Percentiles rank a stretch among this genome's conserved stretches.
These are phyloP conservation scores for Pelargonium cotyledonis DNA, from an alignment of 441 rosid species.

Conservation along the genomic window DNA sequence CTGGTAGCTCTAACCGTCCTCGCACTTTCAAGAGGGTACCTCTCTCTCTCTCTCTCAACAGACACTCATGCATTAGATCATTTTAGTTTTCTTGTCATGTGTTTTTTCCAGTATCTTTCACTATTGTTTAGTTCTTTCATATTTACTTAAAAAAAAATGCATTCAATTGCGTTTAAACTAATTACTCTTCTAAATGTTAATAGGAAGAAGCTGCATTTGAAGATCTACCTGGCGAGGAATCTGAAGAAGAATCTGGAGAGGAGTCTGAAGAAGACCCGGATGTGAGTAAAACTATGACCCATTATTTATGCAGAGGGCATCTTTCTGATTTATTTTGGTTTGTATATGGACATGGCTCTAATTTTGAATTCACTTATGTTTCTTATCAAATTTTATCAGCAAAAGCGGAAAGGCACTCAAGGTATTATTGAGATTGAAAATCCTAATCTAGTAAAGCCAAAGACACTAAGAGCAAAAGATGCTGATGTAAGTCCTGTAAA, in stretches of 20 bases:
- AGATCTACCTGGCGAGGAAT: slow-evolving; percentile 32
- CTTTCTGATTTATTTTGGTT: background rate
- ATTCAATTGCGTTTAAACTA: background rate
- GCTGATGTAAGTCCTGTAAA: slow-evolving; percentile 56
- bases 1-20: slow-evolving; percentile 87
- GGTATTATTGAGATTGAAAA: slow-evolving; percentile 77
- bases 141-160: background rate
- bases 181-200: slow-evolving; percentile 9
- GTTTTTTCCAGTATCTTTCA: background rate
- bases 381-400: slow-evolving; percentile 24
- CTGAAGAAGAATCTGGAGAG: slow-evolving; percentile 50
- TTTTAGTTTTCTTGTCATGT: background rate
- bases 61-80: background rate
- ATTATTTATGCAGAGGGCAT: background rate
- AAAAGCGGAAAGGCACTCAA: slow-evolving; percentile 75
- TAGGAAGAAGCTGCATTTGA: slow-evolving; percentile 62
- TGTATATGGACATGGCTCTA: background rate
- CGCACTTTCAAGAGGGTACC: slow-evolving; percentile 66
- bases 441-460: slow-evolving; percentile 69
- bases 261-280: slow-evolving; percentile 42
- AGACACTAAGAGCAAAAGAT: slow-evolving; percentile 72
- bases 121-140: background rate
- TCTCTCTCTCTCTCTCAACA: slow-evolving; percentile 12
- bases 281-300: slow-evolving; percentile 38
- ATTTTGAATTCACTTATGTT: background rate